Base-by-base conservation (phyloP, 225 moss, liverwort and hornwort genomes). In the Asterella californica region DNA sequence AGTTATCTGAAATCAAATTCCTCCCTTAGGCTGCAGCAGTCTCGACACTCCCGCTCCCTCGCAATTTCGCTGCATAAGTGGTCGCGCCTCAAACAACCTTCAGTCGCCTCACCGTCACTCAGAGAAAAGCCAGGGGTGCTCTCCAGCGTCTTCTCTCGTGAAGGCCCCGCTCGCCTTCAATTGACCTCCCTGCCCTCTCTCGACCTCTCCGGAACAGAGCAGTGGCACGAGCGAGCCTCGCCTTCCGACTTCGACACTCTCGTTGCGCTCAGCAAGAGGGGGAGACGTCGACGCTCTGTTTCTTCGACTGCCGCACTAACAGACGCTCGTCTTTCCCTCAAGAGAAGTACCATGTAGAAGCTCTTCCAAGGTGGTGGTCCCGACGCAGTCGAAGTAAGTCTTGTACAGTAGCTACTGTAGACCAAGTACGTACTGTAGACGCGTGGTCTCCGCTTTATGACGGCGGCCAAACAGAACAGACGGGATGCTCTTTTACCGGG, bases 401-500 rank as follows among this genome's bases (percentile, higher is more conserved):
- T 27, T 5, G n/a, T 29, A 64, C 64, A n/a, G 64, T 64, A 64
- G 64, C 24, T 57, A 19, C 57, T 15, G 24, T 42, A 42, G 7
- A 7, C 3, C 42, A 42, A 42, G 42, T 42, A n/a, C n/a, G n/a
- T n/a, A n/a, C n/a, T n/a, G n/a, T n/a, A n/a, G n/a, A n/a, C n/a
- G n/a, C n/a, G n/a, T n/a, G 53, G 21, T n/a, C 27, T 37, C 15
- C 34, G 36, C 34, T 67, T 17, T 29, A 6, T 37, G 67, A 36
- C 67, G 67, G 67, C 36, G 67, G 67, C 67, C 67, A 34, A 67
- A 33, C 34, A 67, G 19, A 67, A 37, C 36, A 34, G 33, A 67
- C 67, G 67, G 36, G 36, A 67, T 29, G 67, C 7, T 67, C 65
- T 66, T 34, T 66, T 30, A 11, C 11, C 30, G 19, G 22, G 62